These are phyloP conservation scores for Parietaria judaica DNA, from an alignment of 306 rosid genomes.

Conservation along the genomic window DNA sequence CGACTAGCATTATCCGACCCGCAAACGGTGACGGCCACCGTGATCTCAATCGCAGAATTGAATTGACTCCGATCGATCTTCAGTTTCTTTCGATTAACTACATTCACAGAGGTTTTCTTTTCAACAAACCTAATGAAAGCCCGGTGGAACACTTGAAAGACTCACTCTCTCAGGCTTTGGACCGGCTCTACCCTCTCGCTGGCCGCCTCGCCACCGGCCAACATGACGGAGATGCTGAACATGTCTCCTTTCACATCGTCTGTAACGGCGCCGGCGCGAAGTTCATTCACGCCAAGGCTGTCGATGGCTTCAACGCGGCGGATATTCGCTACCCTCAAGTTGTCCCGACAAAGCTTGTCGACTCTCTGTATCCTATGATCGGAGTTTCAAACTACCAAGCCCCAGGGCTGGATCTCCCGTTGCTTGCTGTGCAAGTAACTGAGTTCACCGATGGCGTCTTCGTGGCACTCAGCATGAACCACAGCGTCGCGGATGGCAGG, in stretches of 20 bases:
- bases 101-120: constrained; percentile 1
- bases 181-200: constrained; percentile 5
- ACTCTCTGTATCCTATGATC: constrained; percentile 23
- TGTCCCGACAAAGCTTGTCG: constrained; percentile 19
- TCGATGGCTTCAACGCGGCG: neutral
- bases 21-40: too few species aligned
- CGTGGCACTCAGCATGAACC: constrained; percentile 21
- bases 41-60: too few species aligned
- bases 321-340: constrained; percentile 21
- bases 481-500: constrained; percentile 18
- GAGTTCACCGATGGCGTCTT: constrained; percentile 28
- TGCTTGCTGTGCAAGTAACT: constrained; percentile 34
- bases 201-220: constrained; percentile 1
- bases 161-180: neutral
- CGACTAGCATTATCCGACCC: too few species aligned
- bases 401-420: constrained; percentile 4
- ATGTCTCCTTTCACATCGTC: constrained; percentile 8
- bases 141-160: neutral
- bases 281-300: neutral
- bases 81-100: neutral
- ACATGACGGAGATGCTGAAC: constrained; percentile 5
- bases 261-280: constrained; percentile 20
- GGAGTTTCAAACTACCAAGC: constrained; percentile 14
- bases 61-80: neutral
- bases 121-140: neutral